Conservation (phyloP, 768 basidiomycete species). For the Rhodotorula sphaerocarpa region DNA sequence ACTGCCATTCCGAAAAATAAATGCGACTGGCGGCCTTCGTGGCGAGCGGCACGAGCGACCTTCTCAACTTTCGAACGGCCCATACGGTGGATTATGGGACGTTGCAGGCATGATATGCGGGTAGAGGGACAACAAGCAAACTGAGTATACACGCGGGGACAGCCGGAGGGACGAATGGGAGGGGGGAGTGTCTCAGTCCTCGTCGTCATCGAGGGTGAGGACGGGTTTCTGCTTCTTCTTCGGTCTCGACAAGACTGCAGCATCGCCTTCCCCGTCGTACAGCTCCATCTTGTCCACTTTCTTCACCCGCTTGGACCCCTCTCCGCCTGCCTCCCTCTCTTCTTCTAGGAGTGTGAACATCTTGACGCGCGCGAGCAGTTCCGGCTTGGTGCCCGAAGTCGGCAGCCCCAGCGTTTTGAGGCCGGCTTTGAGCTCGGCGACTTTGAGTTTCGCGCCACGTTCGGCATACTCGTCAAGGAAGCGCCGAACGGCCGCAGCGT, state of each 20-base stretch:
- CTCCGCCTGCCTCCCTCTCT: background rate
- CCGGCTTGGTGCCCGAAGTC: background rate
- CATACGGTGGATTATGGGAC: too few species aligned
- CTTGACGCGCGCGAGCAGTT: too few species aligned
- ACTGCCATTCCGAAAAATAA: too few species aligned
- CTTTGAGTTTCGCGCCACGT: slow-evolving; percentile 2
- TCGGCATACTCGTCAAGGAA: background rate
- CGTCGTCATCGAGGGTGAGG: slow-evolving; percentile 1
- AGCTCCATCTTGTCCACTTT: background rate
- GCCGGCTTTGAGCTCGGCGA: slow-evolving; percentile 11
- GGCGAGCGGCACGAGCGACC: too few species aligned
- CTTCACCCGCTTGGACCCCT: background rate
- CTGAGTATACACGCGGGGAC: too few species aligned
- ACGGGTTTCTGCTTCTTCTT: slow-evolving; percentile 11
- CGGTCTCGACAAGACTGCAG: background rate
- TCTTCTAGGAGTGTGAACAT: too few species aligned
- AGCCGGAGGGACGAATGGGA: too few species aligned
- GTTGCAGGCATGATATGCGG: too few species aligned
- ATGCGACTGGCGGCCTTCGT: background rate
- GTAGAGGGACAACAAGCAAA: background rate
- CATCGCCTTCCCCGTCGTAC: background rate
- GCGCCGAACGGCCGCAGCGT: slow-evolving; percentile 8
- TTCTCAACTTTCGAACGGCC: too few species aligned
- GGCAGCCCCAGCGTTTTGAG: slow-evolving; percentile 1
- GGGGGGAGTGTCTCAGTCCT: too few species aligned